These are phyloP conservation scores for Datura wrightii DNA, from an alignment of 257 asterid genomes.

Conservation along the genomic window DNA sequence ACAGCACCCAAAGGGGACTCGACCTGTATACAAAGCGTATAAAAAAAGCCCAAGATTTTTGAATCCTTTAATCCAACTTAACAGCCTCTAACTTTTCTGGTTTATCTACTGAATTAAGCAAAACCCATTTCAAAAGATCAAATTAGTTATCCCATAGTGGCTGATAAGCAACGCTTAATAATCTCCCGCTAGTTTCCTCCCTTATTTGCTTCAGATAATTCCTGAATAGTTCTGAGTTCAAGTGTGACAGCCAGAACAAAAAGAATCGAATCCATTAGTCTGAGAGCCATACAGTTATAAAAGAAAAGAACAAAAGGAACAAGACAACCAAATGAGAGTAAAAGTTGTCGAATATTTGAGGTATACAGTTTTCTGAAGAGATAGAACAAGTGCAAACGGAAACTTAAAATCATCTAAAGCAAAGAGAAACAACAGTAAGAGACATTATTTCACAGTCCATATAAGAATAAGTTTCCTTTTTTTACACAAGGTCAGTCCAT, in stretches of 20 bases:
- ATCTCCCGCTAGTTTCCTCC: constrained; percentile 94
- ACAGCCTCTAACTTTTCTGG: no score
- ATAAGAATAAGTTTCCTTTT: neutral
- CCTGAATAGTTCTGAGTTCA: constrained; percentile 73
- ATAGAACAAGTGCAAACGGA: neutral
- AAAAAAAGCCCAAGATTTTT: neutral
- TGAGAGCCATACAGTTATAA: neutral
- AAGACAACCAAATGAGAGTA: neutral
- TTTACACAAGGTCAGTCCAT: neutral
- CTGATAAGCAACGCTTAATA: constrained; percentile 89
- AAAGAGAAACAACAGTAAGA: neutral
- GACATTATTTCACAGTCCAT: neutral
- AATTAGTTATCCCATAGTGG: constrained; percentile 27
- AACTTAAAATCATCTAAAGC: neutral
- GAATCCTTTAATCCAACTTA: no score
- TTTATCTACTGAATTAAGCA: no score
- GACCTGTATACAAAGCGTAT: neutral
- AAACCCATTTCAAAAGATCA: no score
- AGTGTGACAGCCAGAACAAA: constrained; percentile 24
- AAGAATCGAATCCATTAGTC: neutral
- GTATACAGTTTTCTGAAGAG: constrained; percentile 1
- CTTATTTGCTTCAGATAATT: constrained; percentile 92
- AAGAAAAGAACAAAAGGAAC: neutral
- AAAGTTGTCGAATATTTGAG: neutral
- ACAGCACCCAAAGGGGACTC: neutral